These are phyloP conservation scores for Suhomyces chickasaworum DNA, from an alignment of 1,139 yeast genomes.

Conservation along the genomic window DNA sequence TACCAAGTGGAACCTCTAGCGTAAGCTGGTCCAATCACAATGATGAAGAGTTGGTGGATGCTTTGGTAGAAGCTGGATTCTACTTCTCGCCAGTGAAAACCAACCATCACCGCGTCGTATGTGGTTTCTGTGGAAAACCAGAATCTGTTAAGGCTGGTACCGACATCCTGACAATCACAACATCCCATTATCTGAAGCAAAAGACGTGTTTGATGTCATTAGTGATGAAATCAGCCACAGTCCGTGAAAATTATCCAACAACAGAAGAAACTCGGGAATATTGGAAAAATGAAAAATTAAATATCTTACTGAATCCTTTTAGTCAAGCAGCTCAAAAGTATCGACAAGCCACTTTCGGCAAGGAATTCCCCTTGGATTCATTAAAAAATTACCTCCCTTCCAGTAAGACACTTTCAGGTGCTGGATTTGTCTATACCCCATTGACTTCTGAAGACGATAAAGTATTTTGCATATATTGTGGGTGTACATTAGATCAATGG, in stretches of 20 bases:
- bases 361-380: slow-evolving; percentile 57
- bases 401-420: slow-evolving; percentile 41
- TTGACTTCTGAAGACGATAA: slow-evolving; percentile 54
- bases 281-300: slow-evolving; percentile 17
- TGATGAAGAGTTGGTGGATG: slow-evolving; percentile 34
- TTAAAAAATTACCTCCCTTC: slow-evolving; percentile 39
- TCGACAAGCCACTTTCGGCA: slow-evolving; percentile 54
- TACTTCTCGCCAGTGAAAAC: slow-evolving; percentile 60
- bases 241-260: slow-evolving; percentile 14
- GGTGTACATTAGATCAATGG: slow-evolving; percentile 71
- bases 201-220: slow-evolving; percentile 23
- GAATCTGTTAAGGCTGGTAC: slow-evolving; percentile 37
- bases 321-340: slow-evolving; percentile 38
- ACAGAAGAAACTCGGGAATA: slow-evolving; percentile 10
- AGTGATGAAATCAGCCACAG: slow-evolving; percentile 28
- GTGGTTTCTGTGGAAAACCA: slow-evolving; percentile 59
- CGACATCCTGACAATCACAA: slow-evolving; percentile 33
- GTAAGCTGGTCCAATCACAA: slow-evolving; percentile 30
- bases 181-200: slow-evolving; percentile 49
- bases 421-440: slow-evolving; percentile 59
- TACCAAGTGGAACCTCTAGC: slow-evolving; percentile 18
- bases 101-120: slow-evolving; percentile 52
- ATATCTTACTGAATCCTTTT: slow-evolving; percentile 29
- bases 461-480: slow-evolving; percentile 75
- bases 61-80: slow-evolving; percentile 70